Conservation (phyloP, 768 basidiomycete species). For the Russula sp. region DNA sequence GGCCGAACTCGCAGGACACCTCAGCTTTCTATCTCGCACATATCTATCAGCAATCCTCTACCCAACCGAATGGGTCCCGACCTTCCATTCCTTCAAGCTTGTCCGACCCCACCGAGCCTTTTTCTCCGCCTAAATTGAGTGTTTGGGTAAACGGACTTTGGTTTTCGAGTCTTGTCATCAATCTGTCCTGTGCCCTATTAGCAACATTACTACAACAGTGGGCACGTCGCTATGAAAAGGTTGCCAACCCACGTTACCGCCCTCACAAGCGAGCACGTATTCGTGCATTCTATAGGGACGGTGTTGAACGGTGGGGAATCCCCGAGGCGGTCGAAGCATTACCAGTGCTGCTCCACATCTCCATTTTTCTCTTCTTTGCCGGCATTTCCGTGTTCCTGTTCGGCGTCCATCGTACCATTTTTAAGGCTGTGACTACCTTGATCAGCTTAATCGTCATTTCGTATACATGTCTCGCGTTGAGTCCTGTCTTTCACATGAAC, state of each 20-base stretch:
- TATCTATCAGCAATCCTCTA: conserved; percentile 6
- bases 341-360: conserved; percentile 48
- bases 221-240: conserved; percentile 41
- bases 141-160: conserved; percentile 44
- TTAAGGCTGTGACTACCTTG: conserved; percentile 15
- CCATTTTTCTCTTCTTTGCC: conserved; percentile 52
- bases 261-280: conserved; percentile 42
- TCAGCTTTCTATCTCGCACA: conserved; percentile 12
- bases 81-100: background rate
- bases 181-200: conserved; percentile 43
- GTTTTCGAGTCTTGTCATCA: conserved; percentile 41
- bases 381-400: conserved; percentile 48
- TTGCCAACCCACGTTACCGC: conserved; percentile 34
- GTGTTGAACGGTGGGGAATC: conserved; percentile 41
- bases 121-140: conserved; percentile 34
- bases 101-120: conserved; percentile 11
- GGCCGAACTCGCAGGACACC: conserved; percentile 5
- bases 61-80: conserved; percentile 2
- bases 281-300: conserved; percentile 39
- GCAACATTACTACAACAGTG: conserved; percentile 53
- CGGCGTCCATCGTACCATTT: conserved; percentile 31
- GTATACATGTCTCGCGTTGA: conserved; percentile 19
- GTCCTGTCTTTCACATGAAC: conserved; percentile 12
- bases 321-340: conserved; percentile 43
- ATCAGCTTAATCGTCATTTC: conserved; percentile 20